Evolutionary conservation across 2,329 filamentous ascomycete species (phyloP).

Genomic region (Aspergillus latus): DNA sequence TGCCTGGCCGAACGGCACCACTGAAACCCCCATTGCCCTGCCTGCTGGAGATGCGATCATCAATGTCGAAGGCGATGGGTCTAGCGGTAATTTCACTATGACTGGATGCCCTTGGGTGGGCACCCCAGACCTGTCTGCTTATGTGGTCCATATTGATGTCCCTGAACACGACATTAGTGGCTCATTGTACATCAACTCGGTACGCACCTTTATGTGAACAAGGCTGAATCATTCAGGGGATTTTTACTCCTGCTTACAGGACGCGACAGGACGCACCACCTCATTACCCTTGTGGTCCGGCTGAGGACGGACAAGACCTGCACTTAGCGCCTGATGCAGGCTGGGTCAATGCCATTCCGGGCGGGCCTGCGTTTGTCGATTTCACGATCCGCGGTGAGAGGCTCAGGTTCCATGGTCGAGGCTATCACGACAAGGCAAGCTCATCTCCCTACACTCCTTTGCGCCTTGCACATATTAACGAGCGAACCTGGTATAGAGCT

Average conservation of each 20-base stretch:
- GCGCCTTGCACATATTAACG: background rate
- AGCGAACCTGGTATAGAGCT: background rate
- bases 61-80: background rate
- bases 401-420: background rate
- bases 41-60: background rate
- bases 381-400: background rate
- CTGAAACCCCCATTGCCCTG: background rate
- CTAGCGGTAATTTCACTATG: background rate
- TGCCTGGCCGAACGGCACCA: slow-evolving; percentile 1
- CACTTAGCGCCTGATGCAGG: background rate
- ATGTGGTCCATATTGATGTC: background rate
- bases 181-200: background rate
- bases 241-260: background rate
- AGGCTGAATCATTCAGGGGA: background rate
- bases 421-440: slow-evolving; percentile 4
- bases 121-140: background rate
- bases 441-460: background rate
- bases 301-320: slow-evolving; percentile 4
- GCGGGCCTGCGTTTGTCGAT: background rate
- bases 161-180: background rate
- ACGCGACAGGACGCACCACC: background rate
- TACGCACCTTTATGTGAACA: background rate
- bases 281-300: slow-evolving; percentile 1
- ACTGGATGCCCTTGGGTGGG: slow-evolving; percentile 1
- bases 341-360: background rate